Percentiles rank a stretch among this genome's conserved stretches.
Conservation (phyloP, 352 stramenopile genomes). For the Blastocystis sp. region DNA sequence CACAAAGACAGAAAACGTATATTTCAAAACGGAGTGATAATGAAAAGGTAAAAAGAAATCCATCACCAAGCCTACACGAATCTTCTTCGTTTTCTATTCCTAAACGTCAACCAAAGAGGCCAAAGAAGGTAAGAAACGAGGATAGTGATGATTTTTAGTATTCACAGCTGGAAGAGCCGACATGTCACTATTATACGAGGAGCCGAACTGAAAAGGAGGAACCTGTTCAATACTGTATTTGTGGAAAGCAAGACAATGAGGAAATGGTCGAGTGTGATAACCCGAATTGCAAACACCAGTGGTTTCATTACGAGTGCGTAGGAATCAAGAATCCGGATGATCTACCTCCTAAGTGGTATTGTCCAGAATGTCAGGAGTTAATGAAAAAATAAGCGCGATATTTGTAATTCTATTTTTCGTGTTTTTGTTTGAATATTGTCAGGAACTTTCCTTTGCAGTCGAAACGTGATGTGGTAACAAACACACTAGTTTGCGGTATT, state of each 20-base stretch:
- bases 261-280: constrained; percentile 85
- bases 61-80: background rate
- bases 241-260: constrained; percentile 72
- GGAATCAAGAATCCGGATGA: constrained; percentile 67
- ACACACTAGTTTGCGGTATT: constrained; percentile 19
- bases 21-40: background rate
- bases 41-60: constrained; percentile 38
- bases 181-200: constrained; percentile 38
- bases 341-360: constrained; percentile 21
- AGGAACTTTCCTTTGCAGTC: background rate
- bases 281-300: constrained; percentile 83
- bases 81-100: background rate
- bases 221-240: constrained; percentile 63
- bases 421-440: background rate
- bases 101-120: constrained; percentile 52
- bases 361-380: constrained; percentile 6
- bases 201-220: background rate
- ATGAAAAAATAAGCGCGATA: background rate
- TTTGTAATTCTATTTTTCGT: background rate
- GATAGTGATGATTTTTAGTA: background rate
- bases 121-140: constrained; percentile 14
- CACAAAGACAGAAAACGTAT: constrained; percentile 43
- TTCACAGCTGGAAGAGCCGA: constrained; percentile 6
- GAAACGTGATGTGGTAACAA: background rate
- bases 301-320: constrained; percentile 82